Evolutionary conservation across 2,329 filamentous ascomycete species (phyloP).

Genomic region (Diaporthe aspalathi): DNA sequence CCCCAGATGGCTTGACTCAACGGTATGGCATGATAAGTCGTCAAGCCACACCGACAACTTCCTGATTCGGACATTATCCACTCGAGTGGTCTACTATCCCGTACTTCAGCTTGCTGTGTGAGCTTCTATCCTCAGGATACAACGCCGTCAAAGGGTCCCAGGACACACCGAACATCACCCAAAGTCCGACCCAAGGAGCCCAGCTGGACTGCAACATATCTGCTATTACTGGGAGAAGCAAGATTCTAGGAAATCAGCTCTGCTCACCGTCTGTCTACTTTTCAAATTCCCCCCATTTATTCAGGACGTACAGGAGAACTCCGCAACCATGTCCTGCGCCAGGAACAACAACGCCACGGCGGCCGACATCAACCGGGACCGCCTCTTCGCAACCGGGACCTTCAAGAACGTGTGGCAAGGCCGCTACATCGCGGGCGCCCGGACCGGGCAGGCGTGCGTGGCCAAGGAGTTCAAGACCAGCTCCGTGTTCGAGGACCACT

Average conservation of each 20-base stretch:
- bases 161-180: neutral
- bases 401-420: slow-evolving; percentile 34
- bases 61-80: neutral
- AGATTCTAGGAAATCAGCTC: neutral
- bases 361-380: slow-evolving; percentile 27
- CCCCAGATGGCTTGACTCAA: slow-evolving; percentile 14
- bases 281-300: too few relatives aligned
- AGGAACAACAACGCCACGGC: slow-evolving; percentile 31
- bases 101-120: slow-evolving; percentile 21
- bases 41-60: neutral
- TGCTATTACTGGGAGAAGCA: neutral
- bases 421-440: slow-evolving; percentile 18
- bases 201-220: neutral
- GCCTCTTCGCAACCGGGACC: slow-evolving; percentile 25
- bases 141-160: too few relatives aligned
- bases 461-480: slow-evolving; percentile 35
- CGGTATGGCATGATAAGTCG: slow-evolving; percentile 9
- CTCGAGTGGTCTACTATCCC: neutral
- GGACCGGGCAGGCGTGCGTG: slow-evolving; percentile 25
- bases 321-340: slow-evolving; percentile 1
- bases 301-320: neutral
- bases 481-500: slow-evolving; percentile 32
- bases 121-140: neutral
- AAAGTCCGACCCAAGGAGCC: neutral
- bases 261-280: neutral